Evolutionary conservation across 192 early-diverging fungal genomes (phyloP).

Genomic region (Gamsiella multidivaricata): DNA sequence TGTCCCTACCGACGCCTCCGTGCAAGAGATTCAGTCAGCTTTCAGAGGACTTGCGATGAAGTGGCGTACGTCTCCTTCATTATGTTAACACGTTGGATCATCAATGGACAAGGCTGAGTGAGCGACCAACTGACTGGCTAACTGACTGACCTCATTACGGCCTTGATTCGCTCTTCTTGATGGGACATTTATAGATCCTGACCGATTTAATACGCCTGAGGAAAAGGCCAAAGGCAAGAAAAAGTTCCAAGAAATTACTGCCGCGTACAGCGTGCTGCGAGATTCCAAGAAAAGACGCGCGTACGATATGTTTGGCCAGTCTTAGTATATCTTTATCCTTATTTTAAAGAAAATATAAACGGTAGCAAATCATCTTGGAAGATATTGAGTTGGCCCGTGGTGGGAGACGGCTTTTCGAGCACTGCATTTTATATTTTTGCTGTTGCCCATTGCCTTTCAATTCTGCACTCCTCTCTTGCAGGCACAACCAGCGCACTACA

Average conservation of each 20-base stretch:
- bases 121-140: neutral
- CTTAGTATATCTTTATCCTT: constrained; percentile 1
- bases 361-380: too few species aligned
- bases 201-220: constrained; percentile 56
- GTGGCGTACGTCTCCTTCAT: constrained; percentile 38
- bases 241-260: constrained; percentile 63
- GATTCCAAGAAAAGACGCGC: constrained; percentile 54
- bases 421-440: too few species aligned
- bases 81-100: neutral
- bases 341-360: too few species aligned
- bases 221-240: constrained; percentile 62
- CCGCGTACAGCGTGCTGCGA: constrained; percentile 62
- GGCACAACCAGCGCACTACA: too few species aligned
- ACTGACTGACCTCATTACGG: neutral
- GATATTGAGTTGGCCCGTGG: too few species aligned
- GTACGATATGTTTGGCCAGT: constrained; percentile 19
- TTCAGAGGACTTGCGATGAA: constrained; percentile 61
- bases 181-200: constrained; percentile 48
- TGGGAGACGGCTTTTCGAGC: too few species aligned
- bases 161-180: neutral
- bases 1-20: constrained; percentile 43
- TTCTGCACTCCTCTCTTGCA: too few species aligned
- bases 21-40: constrained; percentile 61
- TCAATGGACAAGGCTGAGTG: neutral
- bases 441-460: too few species aligned